Evolutionary conservation across 2,329 filamentous ascomycete genomes (phyloP).

Genomic region (Pestalotiopsis fici): DNA sequence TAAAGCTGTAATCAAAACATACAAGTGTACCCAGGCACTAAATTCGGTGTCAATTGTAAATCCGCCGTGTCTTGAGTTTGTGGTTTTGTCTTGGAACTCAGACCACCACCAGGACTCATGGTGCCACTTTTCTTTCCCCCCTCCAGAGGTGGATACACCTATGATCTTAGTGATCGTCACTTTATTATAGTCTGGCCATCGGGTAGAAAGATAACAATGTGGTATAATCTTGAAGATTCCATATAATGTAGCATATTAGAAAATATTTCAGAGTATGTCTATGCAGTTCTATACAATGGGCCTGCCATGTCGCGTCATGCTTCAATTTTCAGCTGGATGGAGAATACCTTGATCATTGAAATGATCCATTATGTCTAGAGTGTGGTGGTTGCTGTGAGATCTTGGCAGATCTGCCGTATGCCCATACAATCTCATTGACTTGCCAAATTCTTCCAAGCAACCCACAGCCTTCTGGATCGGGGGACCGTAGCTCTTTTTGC

Average conservation of each 20-base stretch:
- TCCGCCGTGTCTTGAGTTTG: background rate
- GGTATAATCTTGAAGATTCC: background rate
- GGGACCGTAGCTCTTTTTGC: constrained; percentile 29
- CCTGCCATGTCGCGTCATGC: background rate
- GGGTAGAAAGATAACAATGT: too few species aligned
- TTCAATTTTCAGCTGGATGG: background rate
- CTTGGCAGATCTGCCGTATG: background rate
- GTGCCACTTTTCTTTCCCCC: background rate
- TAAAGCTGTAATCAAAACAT: background rate
- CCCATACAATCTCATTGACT: background rate
- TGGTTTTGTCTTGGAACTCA: background rate
- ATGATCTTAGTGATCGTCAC: background rate
- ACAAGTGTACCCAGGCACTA: background rate
- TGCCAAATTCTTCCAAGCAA: constrained; percentile 31
- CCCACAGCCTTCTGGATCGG: constrained; percentile 28
- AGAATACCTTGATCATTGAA: background rate
- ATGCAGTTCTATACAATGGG: background rate
- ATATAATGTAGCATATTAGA: background rate
- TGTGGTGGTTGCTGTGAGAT: background rate
- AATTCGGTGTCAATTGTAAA: background rate
- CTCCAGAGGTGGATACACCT: background rate
- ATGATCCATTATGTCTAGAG: background rate
- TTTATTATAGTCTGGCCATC: background rate
- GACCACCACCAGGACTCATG: background rate
- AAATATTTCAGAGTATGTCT: background rate